Base-by-base conservation (phyloP, 208 protist species). In the Leishmania arabica region DNA sequence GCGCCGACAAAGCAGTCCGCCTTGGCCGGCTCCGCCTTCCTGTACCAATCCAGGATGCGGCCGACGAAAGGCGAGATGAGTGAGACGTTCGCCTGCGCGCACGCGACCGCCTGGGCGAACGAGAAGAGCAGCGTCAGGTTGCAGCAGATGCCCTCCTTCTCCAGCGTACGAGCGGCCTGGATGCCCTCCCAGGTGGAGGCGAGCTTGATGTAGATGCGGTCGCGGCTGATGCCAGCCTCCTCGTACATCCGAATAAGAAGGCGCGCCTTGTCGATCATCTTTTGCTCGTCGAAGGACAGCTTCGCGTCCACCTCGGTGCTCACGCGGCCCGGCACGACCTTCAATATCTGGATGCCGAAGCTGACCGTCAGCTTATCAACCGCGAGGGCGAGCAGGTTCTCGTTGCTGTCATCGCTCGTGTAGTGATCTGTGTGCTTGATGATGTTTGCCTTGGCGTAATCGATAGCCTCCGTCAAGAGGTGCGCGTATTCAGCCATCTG, bases 81-180 rank as follows among this genome's bases (percentile, higher is more conserved):
- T 2, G 98, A 96, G 49, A 98, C 98, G 42, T 86, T 84, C 0
- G 97, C 98, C 86, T 99, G 96, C 19, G 99, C 98, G 85, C 96
- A 99, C 62, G 93, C 95, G 49, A 97, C 90, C n/a, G 94, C 98
- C 94, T 99, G 98, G 15, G 93, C 92, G 70, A 99, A 98, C 72
- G 89, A 95, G 87, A 99, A 99, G 75, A 99, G 90, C n/a, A 99
- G 91, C 24, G 99, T 99, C 70, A 99, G 87, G 88, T 99, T 99
- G 91, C 96, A 99, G 84, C 97, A 95, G 83, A 99, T 99, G 78
- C 97, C 93, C 81, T 99, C 97, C 68, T 88, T 79, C 88, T 99
- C 99, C 47, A 99, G 92, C 64, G 91, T 79, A 54, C 91, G 87
- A 11, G 93, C 98, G 34, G 98, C 99, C 85, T 99, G 84, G 79